Base-by-base conservation (phyloP, 495 filamentous ascomycete genomes). In the Letharia columbiana region DNA sequence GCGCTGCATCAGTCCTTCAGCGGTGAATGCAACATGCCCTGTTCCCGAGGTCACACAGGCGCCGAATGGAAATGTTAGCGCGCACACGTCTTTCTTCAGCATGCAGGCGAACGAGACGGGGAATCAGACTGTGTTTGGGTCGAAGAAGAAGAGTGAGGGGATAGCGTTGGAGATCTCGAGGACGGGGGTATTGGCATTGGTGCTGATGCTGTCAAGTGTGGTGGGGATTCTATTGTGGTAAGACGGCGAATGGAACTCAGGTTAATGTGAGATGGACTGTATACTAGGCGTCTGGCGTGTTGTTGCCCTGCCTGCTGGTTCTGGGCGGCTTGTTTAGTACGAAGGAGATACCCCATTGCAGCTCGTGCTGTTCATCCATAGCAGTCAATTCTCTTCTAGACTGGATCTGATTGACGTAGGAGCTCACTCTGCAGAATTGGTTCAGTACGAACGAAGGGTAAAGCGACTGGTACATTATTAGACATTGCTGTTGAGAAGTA, bases 41-140 rank as follows among this genome's bases (percentile, higher is more conserved):
- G 85, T 91, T 40, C 87, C 88, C 3, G 81, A 84, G 15, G 73
- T 79, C 60, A 73, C 31, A 8, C 73, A 75, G 15, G 75, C 80
- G 42, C 77, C 80, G 7, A 71, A 77, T 37, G 78, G 75, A 66
- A 79, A 71, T 47, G 68, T 60, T 67, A 71, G 37, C 11, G 78
- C 76, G 10, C 71, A 71, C 20, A 79, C 75, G 1, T 85, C 78
- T 70, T 91, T 90, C 75, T 91, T 91, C 70, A 81, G 77, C 54
- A 70, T 81, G 60, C 72, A 80, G 4, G 57, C 71, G 9, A 82
- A 84, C 61, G 79, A 79, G 79, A 82, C 83, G n/a, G 77, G 74
- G 47, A 86, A 86, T 66, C 86, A 87, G 73, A 87, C 83, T 1
- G 70, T 80, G 11, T 81, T n/a, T 45, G 67, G 69, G 17, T 40